Evolutionary conservation across 169 alveolate genomes (phyloP).

Genomic region (Plasmodium falciparum): DNA sequence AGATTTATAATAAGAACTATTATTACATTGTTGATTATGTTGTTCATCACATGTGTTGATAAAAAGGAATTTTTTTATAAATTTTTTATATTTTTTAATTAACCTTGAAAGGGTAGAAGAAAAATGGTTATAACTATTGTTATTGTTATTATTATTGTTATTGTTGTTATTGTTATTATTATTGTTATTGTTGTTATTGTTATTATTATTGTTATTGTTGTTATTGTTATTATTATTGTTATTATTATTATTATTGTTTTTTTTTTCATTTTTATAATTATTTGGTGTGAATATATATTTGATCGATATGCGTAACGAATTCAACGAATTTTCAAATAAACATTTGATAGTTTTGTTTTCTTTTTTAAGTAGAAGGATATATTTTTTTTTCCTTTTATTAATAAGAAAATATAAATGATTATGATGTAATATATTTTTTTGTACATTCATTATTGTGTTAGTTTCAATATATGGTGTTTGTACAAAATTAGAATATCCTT

Average conservation of each 20-base stretch:
- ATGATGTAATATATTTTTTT: slow-evolving; percentile 6
- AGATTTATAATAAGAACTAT: not conserved
- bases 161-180: too few species aligned
- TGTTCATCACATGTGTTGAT: not conserved
- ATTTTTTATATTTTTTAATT: slow-evolving; percentile 61
- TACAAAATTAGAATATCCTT: slow-evolving; percentile 22
- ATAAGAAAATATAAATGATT: not conserved
- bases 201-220: too few species aligned
- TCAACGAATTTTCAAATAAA: slow-evolving; percentile 53
- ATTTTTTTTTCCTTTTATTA: slow-evolving; percentile 46
- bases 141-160: too few species aligned
- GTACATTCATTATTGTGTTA: not conserved
- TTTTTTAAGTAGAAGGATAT: slow-evolving; percentile 16
- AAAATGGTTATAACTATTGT: not conserved
- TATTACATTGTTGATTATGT: not conserved
- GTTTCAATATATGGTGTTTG: slow-evolving; percentile 56
- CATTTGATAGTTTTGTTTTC: slow-evolving; percentile 51
- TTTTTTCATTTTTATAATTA: not conserved
- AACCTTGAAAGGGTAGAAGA: slow-evolving; percentile 19
- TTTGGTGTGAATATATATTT: slow-evolving; percentile 27
- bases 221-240: too few species aligned
- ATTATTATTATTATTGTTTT: too few species aligned
- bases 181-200: too few species aligned
- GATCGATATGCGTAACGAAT: slow-evolving; percentile 62
- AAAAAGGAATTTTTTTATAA: slow-evolving; percentile 27